Conservation (phyloP, 2,329 filamentous ascomycete genomes). For the Cryphonectria parasitica region DNA sequence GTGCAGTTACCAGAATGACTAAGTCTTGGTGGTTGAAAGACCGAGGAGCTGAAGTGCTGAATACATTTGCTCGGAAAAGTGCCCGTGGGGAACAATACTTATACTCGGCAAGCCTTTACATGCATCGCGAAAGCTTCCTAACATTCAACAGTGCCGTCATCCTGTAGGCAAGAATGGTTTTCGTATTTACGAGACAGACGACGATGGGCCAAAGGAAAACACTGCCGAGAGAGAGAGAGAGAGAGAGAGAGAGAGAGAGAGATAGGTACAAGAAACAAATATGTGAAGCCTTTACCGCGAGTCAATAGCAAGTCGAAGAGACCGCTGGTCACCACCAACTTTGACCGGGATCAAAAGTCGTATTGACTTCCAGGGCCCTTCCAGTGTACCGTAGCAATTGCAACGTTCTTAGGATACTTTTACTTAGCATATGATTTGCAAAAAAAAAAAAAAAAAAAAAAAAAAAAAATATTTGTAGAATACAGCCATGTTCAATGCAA, state of each 20-base stretch:
- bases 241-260: too few species aligned
- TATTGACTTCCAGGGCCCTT: not conserved
- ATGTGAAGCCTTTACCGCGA: not conserved
- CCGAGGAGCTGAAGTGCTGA: not conserved
- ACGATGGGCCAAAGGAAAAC: not conserved
- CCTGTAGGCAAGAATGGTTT: not conserved
- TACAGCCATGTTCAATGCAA: not conserved
- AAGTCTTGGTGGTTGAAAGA: not conserved
- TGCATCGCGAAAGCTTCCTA: not conserved
- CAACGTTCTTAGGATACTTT: not conserved
- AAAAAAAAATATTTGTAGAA: not conserved
- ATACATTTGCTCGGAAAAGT: not conserved
- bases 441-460: not conserved
- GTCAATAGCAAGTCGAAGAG: not conserved
- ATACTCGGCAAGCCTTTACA: not conserved
- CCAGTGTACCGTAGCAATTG: not conserved
- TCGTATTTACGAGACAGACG: constrained; percentile 4
- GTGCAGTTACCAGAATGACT: too few species aligned
- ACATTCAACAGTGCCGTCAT: not conserved
- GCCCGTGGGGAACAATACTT: not conserved
- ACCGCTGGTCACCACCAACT: not conserved
- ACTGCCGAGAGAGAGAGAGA: not conserved
- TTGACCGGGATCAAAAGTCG: not conserved
- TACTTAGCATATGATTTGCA: not conserved
- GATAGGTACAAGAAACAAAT: not conserved